These are phyloP conservation scores for Tardiomyces digboiensis DNA, from an alignment of 1,139 yeast genomes.

Conservation along the genomic window DNA sequence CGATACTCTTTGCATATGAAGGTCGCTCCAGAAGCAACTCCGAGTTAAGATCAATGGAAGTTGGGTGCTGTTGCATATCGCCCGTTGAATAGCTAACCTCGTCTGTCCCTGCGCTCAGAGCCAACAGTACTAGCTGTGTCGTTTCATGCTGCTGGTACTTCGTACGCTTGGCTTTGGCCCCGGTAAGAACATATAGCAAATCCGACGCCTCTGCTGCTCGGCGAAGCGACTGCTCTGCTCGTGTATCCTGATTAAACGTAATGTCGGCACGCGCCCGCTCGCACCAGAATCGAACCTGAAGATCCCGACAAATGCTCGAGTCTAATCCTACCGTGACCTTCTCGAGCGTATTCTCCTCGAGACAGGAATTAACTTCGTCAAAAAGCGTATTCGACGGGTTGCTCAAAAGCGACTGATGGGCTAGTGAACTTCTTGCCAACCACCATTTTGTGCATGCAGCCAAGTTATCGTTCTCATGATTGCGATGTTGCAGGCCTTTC, in stretches of 20 bases:
- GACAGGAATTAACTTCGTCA: slow-evolving; percentile 17
- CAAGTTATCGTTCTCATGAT: neutral
- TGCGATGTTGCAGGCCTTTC: slow-evolving; percentile 4
- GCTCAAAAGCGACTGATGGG: slow-evolving; percentile 27
- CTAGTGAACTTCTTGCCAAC: slow-evolving; percentile 24
- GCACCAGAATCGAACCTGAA: slow-evolving; percentile 35
- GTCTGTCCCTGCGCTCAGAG: slow-evolving; percentile 39
- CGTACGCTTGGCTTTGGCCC: slow-evolving; percentile 83
- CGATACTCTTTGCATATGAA: slow-evolving; percentile 28
- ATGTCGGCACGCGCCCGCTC: slow-evolving; percentile 52
- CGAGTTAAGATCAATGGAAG: slow-evolving; percentile 51
- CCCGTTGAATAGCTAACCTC: slow-evolving; percentile 12
- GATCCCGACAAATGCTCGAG: slow-evolving; percentile 20
- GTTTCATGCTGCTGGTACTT: slow-evolving; percentile 66
- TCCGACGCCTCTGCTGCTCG: slow-evolving; percentile 46
- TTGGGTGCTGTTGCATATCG: slow-evolving; percentile 32
- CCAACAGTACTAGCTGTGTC: slow-evolving; percentile 71
- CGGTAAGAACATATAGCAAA: slow-evolving; percentile 62
- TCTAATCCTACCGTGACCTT: slow-evolving; percentile 19
- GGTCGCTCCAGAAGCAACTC: slow-evolving; percentile 77
- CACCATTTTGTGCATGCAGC: slow-evolving; percentile 20
- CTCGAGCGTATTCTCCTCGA: slow-evolving; percentile 13
- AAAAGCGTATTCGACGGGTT: slow-evolving; percentile 21
- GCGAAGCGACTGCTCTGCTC: slow-evolving; percentile 46
- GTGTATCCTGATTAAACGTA: slow-evolving; percentile 48